phyloP scores from a whole-genome alignment of 2,329 filamentous ascomycete species.

The Xylariomycetidae sp. region DNA sequence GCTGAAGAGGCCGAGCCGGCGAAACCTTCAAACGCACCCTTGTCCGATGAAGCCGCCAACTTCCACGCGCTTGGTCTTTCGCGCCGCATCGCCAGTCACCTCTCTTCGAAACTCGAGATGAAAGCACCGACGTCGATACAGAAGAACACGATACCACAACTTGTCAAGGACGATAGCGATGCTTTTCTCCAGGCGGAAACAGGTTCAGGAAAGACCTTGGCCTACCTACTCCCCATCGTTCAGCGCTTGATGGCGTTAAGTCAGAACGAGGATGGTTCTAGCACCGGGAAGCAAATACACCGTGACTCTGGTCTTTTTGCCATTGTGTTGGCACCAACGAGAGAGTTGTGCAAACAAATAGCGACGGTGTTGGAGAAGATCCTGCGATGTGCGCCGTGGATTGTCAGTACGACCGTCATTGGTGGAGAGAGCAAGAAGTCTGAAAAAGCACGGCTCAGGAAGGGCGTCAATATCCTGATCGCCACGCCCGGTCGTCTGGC shows the following conservation, averaged over 20 bases:
- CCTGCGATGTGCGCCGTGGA: slow-evolving; percentile 84
- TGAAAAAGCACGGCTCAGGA: slow-evolving; percentile 88
- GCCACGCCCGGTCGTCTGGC: slow-evolving; percentile 87
- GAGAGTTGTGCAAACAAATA: slow-evolving; percentile 93
- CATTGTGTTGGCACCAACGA: slow-evolving; percentile 86
- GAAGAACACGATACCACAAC: slow-evolving; percentile 75
- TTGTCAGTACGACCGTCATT: slow-evolving; percentile 81
- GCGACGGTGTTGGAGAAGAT: slow-evolving; percentile 78
- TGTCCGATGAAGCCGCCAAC: slow-evolving; percentile 75
- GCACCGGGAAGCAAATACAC: slow-evolving; percentile 54
- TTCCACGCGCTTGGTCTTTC: slow-evolving; percentile 85
- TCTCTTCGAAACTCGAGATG: slow-evolving; percentile 78
- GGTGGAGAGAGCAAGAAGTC: slow-evolving; percentile 66
- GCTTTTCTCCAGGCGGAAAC: slow-evolving; percentile 97
- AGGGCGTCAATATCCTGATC: slow-evolving; percentile 92
- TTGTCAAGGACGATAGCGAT: slow-evolving; percentile 76
- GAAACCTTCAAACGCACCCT: slow-evolving; percentile 83
- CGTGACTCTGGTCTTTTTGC: slow-evolving; percentile 88
- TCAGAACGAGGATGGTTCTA: slow-evolving; percentile 40
- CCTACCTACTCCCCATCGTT: slow-evolving; percentile 90
- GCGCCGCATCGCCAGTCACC: slow-evolving; percentile 69
- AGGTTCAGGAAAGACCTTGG: slow-evolving; percentile 92
- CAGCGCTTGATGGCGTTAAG: slow-evolving; percentile 79
- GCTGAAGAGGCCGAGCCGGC: slow-evolving; percentile 47
- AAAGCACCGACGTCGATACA: slow-evolving; percentile 94